Conservation (phyloP, 2,329 filamentous ascomycete genomes). For the Pseudopyricularia cyperi region DNA sequence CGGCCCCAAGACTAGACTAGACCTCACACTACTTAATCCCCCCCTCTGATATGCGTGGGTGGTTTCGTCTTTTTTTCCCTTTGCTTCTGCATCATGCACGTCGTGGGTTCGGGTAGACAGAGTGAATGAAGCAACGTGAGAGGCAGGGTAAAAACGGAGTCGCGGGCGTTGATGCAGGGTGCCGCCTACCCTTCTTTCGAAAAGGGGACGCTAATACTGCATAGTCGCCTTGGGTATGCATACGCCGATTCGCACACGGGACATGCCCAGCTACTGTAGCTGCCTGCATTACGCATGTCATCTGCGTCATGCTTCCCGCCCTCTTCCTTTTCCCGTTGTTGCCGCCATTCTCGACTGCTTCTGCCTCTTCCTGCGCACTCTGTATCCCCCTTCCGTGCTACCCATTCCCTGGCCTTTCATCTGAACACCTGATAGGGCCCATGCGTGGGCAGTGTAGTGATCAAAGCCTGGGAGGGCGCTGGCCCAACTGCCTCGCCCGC, state of each 20-base stretch:
- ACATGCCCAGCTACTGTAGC: slow-evolving; percentile 1
- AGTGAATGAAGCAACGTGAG: not conserved
- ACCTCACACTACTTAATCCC: not conserved
- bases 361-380: not conserved
- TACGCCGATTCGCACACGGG: slow-evolving; percentile 1
- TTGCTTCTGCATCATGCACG: not conserved
- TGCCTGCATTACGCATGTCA: slow-evolving; percentile 1
- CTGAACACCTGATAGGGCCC: no score
- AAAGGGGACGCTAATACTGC: slow-evolving; percentile 1
- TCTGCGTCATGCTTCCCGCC: slow-evolving; percentile 1
- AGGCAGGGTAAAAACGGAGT: not conserved
- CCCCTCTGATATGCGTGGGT: not conserved
- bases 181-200: not conserved
- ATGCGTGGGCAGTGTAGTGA: no score
- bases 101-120: slow-evolving; percentile 1
- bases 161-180: not conserved
- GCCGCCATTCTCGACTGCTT: not conserved
- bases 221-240: not conserved
- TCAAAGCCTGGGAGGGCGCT: no score
- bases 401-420: no score
- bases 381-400: not conserved
- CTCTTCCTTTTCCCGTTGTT: not conserved
- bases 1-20: not conserved
- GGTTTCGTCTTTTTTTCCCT: not conserved
- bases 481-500: no score